Conservation (phyloP, 768 basidiomycete genomes). For the Pleurotus ostreatus region DNA sequence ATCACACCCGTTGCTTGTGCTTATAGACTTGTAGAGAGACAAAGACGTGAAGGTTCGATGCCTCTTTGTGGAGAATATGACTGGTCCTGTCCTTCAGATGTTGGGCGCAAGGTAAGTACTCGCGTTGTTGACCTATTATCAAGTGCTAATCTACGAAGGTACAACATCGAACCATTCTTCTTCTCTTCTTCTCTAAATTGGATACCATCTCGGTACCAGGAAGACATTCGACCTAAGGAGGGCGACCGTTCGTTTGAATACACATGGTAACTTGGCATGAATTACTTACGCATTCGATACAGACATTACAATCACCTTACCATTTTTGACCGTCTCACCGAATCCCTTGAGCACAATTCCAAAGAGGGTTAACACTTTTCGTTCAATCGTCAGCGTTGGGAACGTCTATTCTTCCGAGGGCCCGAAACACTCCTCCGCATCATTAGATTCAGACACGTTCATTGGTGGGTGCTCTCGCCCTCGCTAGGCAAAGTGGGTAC, state of each 20-base stretch:
- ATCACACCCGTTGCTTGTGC: background rate
- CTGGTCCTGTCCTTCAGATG: constrained; percentile 26
- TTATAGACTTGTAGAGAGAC: constrained; percentile 14
- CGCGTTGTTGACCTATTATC: background rate
- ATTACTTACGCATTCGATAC: background rate
- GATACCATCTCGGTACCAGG: constrained; percentile 40
- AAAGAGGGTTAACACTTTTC: background rate
- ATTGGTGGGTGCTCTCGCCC: background rate
- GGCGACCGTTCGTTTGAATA: constrained; percentile 33
- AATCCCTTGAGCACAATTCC: background rate
- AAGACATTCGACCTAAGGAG: constrained; percentile 17
- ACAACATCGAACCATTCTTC: constrained; percentile 39
- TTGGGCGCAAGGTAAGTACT: constrained; percentile 31
- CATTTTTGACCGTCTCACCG: constrained; percentile 20
- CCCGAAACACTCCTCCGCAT: background rate
- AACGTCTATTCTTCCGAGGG: background rate
- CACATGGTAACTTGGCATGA: background rate
- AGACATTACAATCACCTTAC: constrained; percentile 42
- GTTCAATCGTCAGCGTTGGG: background rate
- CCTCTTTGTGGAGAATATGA: constrained; percentile 32
- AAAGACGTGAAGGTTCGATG: constrained; percentile 24
- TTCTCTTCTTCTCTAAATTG: constrained; percentile 38
- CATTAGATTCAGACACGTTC: background rate
- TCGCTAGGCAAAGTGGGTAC: accelerated
- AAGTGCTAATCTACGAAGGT: constrained; percentile 20